phyloP scores from a whole-genome alignment of 352 stramenopile genomes.

The Elongisporangium undulatum region DNA sequence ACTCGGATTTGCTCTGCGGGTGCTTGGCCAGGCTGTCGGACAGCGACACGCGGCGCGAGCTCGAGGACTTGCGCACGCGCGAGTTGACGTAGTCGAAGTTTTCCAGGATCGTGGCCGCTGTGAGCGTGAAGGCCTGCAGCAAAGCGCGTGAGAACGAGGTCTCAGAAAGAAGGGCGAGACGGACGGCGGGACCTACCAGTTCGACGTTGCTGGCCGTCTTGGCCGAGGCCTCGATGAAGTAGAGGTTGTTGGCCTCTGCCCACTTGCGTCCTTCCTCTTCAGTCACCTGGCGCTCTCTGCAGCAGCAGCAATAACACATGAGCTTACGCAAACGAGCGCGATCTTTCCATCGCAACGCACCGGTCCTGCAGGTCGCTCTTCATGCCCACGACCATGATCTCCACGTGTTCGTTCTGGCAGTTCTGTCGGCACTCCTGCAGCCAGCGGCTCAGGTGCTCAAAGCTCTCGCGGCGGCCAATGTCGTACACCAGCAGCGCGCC shows the following conservation, averaged over 20 bases:
- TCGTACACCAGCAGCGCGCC: slow-evolving; percentile 89
- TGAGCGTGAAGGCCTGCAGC: slow-evolving; percentile 58
- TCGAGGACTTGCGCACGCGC: slow-evolving; percentile 40
- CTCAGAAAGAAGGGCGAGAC: no score
- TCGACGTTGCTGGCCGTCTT: slow-evolving; percentile 84
- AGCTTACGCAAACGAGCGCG: background rate
- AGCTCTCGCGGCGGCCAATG: slow-evolving; percentile 72
- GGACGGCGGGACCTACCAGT: slow-evolving; percentile 52
- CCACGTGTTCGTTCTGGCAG: slow-evolving; percentile 77
- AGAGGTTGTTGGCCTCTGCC: slow-evolving; percentile 56
- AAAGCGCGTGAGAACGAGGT: background rate
- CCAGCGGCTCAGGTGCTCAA: slow-evolving; percentile 71
- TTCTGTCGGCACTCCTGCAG: slow-evolving; percentile 84
- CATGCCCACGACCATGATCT: slow-evolving; percentile 87
- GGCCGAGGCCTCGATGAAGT: slow-evolving; percentile 80
- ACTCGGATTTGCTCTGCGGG: slow-evolving; percentile 23
- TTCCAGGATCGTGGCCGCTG: slow-evolving; percentile 61
- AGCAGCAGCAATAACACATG: background rate
- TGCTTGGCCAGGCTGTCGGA: slow-evolving; percentile 18
- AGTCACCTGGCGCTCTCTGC: slow-evolving; percentile 49
- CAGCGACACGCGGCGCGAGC: slow-evolving; percentile 32
- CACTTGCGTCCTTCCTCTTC: slow-evolving; percentile 67
- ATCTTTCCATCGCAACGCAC: slow-evolving; percentile 6
- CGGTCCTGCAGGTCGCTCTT: slow-evolving; percentile 62
- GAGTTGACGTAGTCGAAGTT: slow-evolving; percentile 74